phyloP scores from a whole-genome alignment of 2,329 filamentous ascomycete genomes.

The Aureobasidium sp. region DNA sequence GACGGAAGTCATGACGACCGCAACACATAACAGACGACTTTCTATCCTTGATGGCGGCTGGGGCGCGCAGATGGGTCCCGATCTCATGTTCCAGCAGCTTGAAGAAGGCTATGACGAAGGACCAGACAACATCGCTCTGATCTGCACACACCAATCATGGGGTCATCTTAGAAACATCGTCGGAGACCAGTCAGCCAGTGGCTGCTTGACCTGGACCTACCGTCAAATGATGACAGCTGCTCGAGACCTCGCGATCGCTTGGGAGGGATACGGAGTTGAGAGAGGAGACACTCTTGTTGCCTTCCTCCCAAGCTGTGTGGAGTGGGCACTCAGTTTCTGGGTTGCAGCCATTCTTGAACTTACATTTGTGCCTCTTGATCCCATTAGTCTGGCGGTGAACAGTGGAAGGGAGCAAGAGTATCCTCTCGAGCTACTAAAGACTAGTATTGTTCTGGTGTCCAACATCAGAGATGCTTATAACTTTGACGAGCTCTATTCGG shows the following conservation, averaged over 20 bases:
- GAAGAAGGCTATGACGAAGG: not conserved
- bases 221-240: not conserved
- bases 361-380: not conserved
- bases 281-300: not conserved
- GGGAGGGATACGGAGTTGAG: not conserved
- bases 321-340: slow-evolving; percentile 3
- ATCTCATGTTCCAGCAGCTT: not conserved
- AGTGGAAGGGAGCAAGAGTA: not conserved
- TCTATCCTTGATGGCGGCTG: not conserved
- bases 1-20: not conserved
- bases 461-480: not conserved
- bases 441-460: not conserved
- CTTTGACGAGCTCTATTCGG: not conserved
- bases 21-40: not conserved
- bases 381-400: not conserved
- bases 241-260: not conserved
- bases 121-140: slow-evolving; percentile 2
- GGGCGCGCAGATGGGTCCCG: not conserved
- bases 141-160: slow-evolving; percentile 1
- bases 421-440: not conserved
- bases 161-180: not conserved
- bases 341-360: not conserved
- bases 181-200: not conserved
- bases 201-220: slow-evolving; percentile 5
- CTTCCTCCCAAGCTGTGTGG: not conserved